Base-by-base conservation (phyloP, 768 basidiomycete species). In the Pulveroboletus ravenelii region DNA sequence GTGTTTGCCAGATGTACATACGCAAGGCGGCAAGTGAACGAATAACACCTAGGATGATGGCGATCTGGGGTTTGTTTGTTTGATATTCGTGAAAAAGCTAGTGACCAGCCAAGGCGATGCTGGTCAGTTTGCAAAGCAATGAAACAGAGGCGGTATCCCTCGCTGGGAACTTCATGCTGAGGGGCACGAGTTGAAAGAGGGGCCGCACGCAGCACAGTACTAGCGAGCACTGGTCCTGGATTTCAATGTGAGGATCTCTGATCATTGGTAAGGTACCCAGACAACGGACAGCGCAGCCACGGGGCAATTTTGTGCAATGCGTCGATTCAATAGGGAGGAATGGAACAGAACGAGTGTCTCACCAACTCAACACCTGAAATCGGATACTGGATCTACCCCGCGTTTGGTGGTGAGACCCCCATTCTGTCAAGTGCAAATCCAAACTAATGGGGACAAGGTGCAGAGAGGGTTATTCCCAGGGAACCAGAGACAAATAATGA, bases 131-230 rank as follows among this genome's bases (percentile, higher is more conserved):
- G 37, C 44, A 29, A 18, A 41, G 35, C 13, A 41, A 38, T 30
- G 43, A 25, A 34, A 41, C 27, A 37, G 18, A 10, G 38, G 9
- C 20, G 9, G 18, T 36, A 10, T 17, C 18, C n/a, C 18, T 17
- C 15, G 6, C 47, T 55, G 35, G 25, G 45, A 40, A 49, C 37
- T 39, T 49, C 31, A 38, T 52, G n/a, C 45, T 41, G 31, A 20
- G 30, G 20, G 6, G 31, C 23, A 5, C 23, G 23, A 20, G 44
- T 15, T 5, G 32, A 29, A 34, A 25, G 32, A 18, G 27, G n/a
- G 6, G 30, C 45, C 41, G 20, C 18, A 40, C 5, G 14, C n/a
- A 25, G 23, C 17, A 10, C 20, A 8, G 15, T 18, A 13, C 3
- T 34, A 32, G 47, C 23, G 42, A 20, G 3, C 15, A 31, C 23